Base-by-base conservation (phyloP, 2,329 filamentous ascomycete genomes). In the Fusarium veterinarium region DNA sequence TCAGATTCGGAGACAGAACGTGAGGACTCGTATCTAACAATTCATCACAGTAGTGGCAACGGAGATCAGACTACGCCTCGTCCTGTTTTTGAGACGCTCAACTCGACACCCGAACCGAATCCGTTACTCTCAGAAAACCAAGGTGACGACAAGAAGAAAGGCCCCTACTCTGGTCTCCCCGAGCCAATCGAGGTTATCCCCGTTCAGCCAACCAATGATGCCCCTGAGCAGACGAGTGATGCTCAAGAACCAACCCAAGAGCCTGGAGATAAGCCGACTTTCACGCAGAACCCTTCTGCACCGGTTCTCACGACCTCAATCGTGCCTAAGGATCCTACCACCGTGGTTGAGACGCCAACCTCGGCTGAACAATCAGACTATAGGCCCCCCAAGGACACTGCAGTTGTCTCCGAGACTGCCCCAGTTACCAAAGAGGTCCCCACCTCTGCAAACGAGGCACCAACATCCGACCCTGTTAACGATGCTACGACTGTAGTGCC, bases 81-180 rank as follows among this genome's bases (percentile, higher is more conserved):
- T 38, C 74, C 76, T 10, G 63, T 77, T n/a, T 76, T 76, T 37
- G 65, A 75, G 64, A 78, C 77, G 8, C 55, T 76, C 14, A 65
- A 68, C n/a, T 67, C 77, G 6, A 76, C 63, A 8, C 51, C 74
- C 17, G 35, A 76, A 17, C 60, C 76, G 12, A 66, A 69, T 31
- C 73, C 72, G 8, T 41, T 63, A 28, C 51, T 64, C 19, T 72
- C 74, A 12, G 58, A 75, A 8, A 64, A 20, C 20, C 53, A 48
- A 16, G 45, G 48, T n/a, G 38, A 31, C 20, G 66, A 61, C 14
- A 62, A 53, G 42, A 62, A 65, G 16, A 71, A 73, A 35, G 28
- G 30, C 4, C 62, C 58, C 4, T 53, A 67, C 14, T 67, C 71
- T 49, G 37, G 31, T 14, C 51, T 42, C 12, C 51, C 60, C 16